Percentiles rank a stretch among this genome's conserved stretches.
These are phyloP conservation scores for Chernovozyma sophiae-reginae DNA, from an alignment of 1,139 yeast genomes.

Conservation along the genomic window DNA sequence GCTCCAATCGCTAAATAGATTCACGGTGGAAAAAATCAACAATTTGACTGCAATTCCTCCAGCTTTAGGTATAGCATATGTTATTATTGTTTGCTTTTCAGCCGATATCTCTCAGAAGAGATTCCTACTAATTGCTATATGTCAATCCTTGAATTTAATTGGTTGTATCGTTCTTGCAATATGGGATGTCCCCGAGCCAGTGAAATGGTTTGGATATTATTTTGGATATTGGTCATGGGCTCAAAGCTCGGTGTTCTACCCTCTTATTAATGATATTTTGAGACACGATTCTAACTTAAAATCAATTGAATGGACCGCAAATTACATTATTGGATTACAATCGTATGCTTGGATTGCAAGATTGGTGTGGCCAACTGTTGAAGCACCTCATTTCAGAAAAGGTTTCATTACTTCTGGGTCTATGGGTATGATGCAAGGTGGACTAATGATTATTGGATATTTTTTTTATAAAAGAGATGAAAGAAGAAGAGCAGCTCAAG, in stretches of 20 bases:
- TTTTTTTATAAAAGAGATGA: slow-evolving; percentile 59
- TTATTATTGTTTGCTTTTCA: slow-evolving; percentile 31
- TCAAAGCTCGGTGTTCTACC: slow-evolving; percentile 34
- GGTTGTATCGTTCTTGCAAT: slow-evolving; percentile 17
- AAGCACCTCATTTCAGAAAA: slow-evolving; percentile 34
- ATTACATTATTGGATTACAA: slow-evolving; percentile 28
- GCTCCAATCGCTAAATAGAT: slow-evolving; percentile 40
- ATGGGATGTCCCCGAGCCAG: slow-evolving; percentile 18
- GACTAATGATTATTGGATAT: slow-evolving; percentile 53
- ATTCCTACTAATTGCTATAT: slow-evolving; percentile 41
- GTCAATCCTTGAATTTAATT: slow-evolving; percentile 30
- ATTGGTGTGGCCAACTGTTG: slow-evolving; percentile 46
- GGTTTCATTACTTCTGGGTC: slow-evolving; percentile 48
- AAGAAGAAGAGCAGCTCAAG: slow-evolving; percentile 42
- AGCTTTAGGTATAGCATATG: slow-evolving; percentile 44
- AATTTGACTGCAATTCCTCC: slow-evolving; percentile 40
- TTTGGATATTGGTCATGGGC: slow-evolving; percentile 20
- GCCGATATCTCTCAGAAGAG: slow-evolving; percentile 41
- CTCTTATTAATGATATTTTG: slow-evolving; percentile 36
- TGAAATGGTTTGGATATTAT: slow-evolving; percentile 19
- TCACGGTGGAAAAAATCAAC: slow-evolving; percentile 32
- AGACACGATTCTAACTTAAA: slow-evolving; percentile 32
- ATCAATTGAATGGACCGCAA: slow-evolving; percentile 29
- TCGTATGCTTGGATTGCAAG: slow-evolving; percentile 21
- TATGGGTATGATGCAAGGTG: slow-evolving; percentile 32